Base-by-base conservation (phyloP, 306 rosid genomes). In the Mucuna pruriens region DNA sequence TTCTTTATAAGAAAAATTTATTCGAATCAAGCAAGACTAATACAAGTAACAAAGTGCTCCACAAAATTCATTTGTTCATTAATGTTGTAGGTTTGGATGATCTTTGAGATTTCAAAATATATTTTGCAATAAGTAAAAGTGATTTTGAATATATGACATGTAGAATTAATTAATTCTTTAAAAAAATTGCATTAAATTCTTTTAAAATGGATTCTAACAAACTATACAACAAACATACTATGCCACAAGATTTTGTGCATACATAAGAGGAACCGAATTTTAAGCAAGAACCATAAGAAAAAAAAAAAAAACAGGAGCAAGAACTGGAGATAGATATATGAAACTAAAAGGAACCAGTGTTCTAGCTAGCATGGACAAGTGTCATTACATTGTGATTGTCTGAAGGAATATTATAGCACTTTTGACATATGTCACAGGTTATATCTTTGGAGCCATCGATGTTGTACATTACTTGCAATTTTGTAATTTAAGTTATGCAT, bases 381-480 rank as follows among this genome's bases (percentile, higher is more conserved):
- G 82, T 62, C 36, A 63, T 13, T 12, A 74, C 19, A 49, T 2
- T 52, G 55, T 49, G 66, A 65, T 5, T 52, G 67, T 49, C 31
- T 52, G 17, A 54, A 16, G 69, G 77, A 79, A 79, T 57, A 80
- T 71, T 9, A 13, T 58, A 71, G 71, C 45, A 68, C 76, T 40
- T 42, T 54, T 39, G 42, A 54, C 68, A 78, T 54, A 40, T 20
- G 61, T 38, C 79, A 77, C 52, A n/a, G 65, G 40, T 77, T 44
- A 76, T 39, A 23, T 71, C 75, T 71, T 77, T 77, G 83, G 86
- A 71, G 10, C 12, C 40, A 49, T 83, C 62, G 61, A 77, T 71
- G 19, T 38, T 40, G 70, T 38, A 71, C 52, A 70, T 48, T 5
- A 31, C 54, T 68, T 45, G 7, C 25, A 49, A 64, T 3, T 55